Evolutionary conservation across 345 rosid species (phyloP).

Genomic region (Streptanthus diversifolius): DNA sequence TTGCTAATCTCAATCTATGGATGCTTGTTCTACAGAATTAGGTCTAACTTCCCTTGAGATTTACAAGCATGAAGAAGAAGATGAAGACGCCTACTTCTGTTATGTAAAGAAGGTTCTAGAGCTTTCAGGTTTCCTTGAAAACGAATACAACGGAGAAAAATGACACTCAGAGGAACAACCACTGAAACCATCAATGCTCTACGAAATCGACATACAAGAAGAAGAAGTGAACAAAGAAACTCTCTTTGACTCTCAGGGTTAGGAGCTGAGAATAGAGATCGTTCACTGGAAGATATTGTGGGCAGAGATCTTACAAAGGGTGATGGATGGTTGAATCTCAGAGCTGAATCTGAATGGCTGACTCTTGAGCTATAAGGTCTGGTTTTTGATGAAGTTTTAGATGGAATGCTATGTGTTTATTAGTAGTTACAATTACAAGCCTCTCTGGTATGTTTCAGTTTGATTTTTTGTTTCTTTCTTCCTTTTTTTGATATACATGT

Average conservation of each 20-base stretch:
- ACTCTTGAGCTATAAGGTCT: background rate
- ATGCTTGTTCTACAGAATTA: slow-evolving; percentile 13
- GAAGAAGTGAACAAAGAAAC: slow-evolving; percentile 40
- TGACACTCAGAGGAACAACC: slow-evolving; percentile 75
- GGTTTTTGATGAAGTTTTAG: background rate
- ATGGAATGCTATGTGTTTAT: background rate
- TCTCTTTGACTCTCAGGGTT: slow-evolving; percentile 47
- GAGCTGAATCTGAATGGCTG: slow-evolving; percentile 49
- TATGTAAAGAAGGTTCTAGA: slow-evolving; percentile 55
- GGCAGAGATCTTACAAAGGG: slow-evolving; percentile 51
- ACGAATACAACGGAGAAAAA: slow-evolving; percentile 30
- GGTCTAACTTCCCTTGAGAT: background rate
- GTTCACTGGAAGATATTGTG: slow-evolving; percentile 57
- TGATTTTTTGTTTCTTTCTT: background rate
- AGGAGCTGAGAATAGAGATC: slow-evolving; percentile 35
- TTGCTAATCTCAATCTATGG: background rate
- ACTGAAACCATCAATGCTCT: slow-evolving; percentile 54
- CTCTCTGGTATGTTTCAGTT: background rate
- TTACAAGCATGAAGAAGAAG: slow-evolving; percentile 24
- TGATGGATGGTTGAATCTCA: slow-evolving; percentile 66
- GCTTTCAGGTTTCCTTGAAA: slow-evolving; percentile 56
- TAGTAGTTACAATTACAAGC: background rate
- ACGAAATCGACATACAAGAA: slow-evolving; percentile 45
- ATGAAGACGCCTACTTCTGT: slow-evolving; percentile 46
- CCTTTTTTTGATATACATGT: background rate